Base-by-base conservation (phyloP, 257 asterid species). In the Nemophila menziesii region DNA sequence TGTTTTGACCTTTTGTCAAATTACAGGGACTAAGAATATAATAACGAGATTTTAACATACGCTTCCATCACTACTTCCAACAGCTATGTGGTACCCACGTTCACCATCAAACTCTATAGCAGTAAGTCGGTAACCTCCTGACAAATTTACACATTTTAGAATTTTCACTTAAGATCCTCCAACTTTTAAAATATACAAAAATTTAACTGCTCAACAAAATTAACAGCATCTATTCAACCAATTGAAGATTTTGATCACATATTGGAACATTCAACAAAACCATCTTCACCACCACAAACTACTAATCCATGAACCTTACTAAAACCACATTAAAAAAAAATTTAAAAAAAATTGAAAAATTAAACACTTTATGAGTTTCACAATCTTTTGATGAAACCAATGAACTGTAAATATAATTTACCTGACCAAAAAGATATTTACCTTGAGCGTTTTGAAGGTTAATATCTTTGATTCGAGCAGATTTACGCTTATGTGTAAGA, bases 231-330 rank as follows among this genome's bases (percentile, higher is more conserved):
- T 64, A 89, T 66, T 64, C 93, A 74, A 40, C 87, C 98, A 70
- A 79, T 72, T 17, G 98, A 84, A 54, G 93, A 78, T 64, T 69
- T 89, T n/a, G 81, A 67, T 70, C 98, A 72, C 69, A 51, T 65
- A 55, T 89, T 96, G 74, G 84, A 84, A 72, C 96, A 89, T 71
- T 89, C 94, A 13, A 84, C 76, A 36, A 85, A 90, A 49, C 98
- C 95, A 59, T 89, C 98, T 45, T 84, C 94, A 57, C 98, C 98
- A 51, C 98, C 98, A 64, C 72, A 68, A 61, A 93, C 92, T 34
- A 89, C 80, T 67, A 89, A 65, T 18, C 95, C 94, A 37, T 89
- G 98, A 45, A 78, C 64, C 63, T 78, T 65, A 69, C 98, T 84
- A 75, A 44, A 65, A 44, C n/a, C 39, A 48, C 27, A 51, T 20